These are phyloP conservation scores for Oryza coarctata DNA, from an alignment of 176 grass and related monocot species.

Conservation along the genomic window DNA sequence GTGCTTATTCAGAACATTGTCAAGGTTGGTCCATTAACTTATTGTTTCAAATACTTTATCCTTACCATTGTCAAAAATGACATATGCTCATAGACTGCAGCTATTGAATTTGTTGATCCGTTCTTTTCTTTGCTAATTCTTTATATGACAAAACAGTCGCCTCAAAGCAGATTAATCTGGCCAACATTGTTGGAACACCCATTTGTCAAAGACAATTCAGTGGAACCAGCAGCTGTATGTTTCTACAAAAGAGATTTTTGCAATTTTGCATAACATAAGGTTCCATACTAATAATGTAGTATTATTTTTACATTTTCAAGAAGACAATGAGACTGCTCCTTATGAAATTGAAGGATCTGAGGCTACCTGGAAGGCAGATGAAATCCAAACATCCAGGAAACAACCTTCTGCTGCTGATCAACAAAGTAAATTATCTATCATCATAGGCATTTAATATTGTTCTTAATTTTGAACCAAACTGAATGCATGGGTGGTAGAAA, in stretches of 20 bases:
- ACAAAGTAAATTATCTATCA: constrained; percentile 29
- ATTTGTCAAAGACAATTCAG: constrained; percentile 83
- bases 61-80: constrained; percentile 13
- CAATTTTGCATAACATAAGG: constrained; percentile 13
- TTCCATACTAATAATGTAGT: neutral
- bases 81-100: constrained; percentile 6
- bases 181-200: constrained; percentile 84
- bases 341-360: constrained; percentile 42
- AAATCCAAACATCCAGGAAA: constrained; percentile 34
- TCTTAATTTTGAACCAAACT: neutral
- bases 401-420: constrained; percentile 26
- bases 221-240: constrained; percentile 36
- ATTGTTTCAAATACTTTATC: constrained; percentile 15
- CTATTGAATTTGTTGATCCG: constrained; percentile 17
- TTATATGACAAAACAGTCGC: constrained; percentile 53
- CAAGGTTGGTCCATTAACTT: constrained; percentile 57
- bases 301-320: constrained; percentile 20
- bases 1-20: constrained; percentile 91
- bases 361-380: constrained; percentile 23
- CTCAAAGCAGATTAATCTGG: constrained; percentile 91
- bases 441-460: neutral
- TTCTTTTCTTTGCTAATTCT: constrained; percentile 44
- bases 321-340: constrained; percentile 33
- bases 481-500: constrained; percentile 42
- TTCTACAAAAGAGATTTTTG: neutral